A percentile compares a stretch with the other conserved stretches of the same genome.
phyloP scores from a whole-genome alignment of 768 basidiomycete species.

The Leccinum longicurvipes region DNA sequence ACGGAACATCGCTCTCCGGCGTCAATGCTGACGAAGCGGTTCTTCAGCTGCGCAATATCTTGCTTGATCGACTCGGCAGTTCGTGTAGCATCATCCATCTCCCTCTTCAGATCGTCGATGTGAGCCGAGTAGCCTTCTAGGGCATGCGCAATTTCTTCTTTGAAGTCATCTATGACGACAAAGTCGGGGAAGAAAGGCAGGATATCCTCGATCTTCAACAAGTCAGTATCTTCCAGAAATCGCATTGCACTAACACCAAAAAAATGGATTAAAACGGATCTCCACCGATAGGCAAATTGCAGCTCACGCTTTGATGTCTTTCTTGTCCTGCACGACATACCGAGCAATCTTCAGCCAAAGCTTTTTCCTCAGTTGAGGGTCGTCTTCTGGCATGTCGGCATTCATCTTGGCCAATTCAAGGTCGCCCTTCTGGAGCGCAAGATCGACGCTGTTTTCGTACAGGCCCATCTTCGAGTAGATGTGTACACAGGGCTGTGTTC shows the following conservation, averaged over 20 bases:
- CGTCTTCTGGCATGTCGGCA: slow-evolving; percentile 93
- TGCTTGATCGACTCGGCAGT: slow-evolving; percentile 92
- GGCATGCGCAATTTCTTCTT: slow-evolving; percentile 95
- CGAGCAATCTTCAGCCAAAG: slow-evolving; percentile 99
- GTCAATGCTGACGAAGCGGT: slow-evolving; percentile 90
- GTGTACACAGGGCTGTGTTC: slow-evolving; percentile 88
- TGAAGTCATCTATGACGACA: slow-evolving; percentile 98
- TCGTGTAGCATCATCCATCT: slow-evolving; percentile 95
- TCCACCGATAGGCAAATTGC: background rate
- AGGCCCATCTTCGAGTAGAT: slow-evolving; percentile 98
- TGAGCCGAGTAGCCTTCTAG: slow-evolving; percentile 91
- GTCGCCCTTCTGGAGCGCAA: slow-evolving; percentile 92
- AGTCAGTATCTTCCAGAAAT: slow-evolving; percentile 90
- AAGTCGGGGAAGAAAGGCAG: slow-evolving; percentile 99
- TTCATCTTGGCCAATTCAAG: slow-evolving; percentile 92
- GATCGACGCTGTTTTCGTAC: slow-evolving; percentile 94
- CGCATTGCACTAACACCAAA: slow-evolving; percentile 76
- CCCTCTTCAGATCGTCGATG: slow-evolving; percentile 83
- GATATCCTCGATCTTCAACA: slow-evolving; percentile 98
- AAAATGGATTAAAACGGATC: background rate
- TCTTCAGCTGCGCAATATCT: slow-evolving; percentile 81
- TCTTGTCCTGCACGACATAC: slow-evolving; percentile 96
- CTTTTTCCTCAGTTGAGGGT: slow-evolving; percentile 82
- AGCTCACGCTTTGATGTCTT: slow-evolving; percentile 95
- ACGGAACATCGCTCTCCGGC: slow-evolving; percentile 81